These are phyloP conservation scores for Dipteronia dyeriana DNA, from an alignment of 345 rosid genomes.

Conservation along the genomic window DNA sequence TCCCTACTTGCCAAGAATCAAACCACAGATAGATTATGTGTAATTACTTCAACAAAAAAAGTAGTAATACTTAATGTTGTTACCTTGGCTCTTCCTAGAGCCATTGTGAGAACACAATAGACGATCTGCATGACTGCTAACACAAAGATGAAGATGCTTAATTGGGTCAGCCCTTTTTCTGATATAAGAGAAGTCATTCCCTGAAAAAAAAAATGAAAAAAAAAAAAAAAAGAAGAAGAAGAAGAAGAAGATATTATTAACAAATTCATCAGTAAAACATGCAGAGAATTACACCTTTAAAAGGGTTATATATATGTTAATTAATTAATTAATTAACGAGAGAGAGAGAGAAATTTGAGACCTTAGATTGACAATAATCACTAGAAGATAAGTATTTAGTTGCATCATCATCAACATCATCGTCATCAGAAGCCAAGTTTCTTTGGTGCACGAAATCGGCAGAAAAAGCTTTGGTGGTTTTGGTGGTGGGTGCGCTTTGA, in stretches of 20 bases:
- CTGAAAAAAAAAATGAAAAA: slow-evolving; percentile 33
- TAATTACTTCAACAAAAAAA: neutral
- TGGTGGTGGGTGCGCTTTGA: neutral
- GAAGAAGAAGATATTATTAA: too few species aligned
- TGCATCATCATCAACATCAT: neutral
- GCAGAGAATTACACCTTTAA: neutral
- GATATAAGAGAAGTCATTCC: slow-evolving; percentile 59
- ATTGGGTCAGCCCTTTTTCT: slow-evolving; percentile 58
- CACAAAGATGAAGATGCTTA: slow-evolving; percentile 64
- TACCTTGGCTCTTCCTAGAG: slow-evolving; percentile 76
- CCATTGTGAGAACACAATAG: slow-evolving; percentile 61
- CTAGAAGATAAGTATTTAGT: neutral
- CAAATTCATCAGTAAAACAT: neutral
- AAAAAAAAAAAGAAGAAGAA: too few species aligned
- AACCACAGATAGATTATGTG: too few species aligned
- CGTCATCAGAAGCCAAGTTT: slow-evolving; percentile 32
- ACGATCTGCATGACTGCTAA: slow-evolving; percentile 73
- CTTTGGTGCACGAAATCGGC: slow-evolving; percentile 23
- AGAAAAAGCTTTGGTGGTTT: slow-evolving; percentile 22
- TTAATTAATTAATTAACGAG: too few species aligned
- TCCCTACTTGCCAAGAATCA: too few species aligned
- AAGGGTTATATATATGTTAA: too few species aligned
- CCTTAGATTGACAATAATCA: slow-evolving; percentile 51
- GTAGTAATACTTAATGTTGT: too few species aligned
- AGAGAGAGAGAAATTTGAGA: slow-evolving; percentile 12